phyloP scores from a whole-genome alignment of 2,329 filamentous ascomycete species.

The Berkeleyomyces rouxiae region DNA sequence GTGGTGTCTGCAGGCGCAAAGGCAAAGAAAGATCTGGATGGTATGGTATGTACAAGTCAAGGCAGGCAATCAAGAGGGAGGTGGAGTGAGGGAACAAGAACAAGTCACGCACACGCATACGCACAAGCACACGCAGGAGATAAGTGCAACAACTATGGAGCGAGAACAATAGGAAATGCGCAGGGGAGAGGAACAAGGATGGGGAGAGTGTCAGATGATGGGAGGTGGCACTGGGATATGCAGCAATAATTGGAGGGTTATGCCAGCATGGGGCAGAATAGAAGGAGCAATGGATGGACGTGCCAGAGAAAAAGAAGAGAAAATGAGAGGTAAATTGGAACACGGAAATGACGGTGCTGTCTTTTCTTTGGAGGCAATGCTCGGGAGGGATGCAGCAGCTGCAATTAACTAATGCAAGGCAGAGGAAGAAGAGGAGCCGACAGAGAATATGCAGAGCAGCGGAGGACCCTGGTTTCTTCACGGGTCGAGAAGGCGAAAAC shows the following conservation, averaged over 20 bases:
- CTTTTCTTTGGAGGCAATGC: no score
- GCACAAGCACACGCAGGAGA: not conserved
- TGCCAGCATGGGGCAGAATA: not conserved
- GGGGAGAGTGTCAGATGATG: not conserved
- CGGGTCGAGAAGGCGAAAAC: not conserved
- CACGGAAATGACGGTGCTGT: no score
- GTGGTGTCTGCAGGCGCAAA: not conserved
- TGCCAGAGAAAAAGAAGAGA: not conserved
- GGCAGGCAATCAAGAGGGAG: not conserved
- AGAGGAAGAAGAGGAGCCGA: no score
- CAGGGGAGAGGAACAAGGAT: not conserved
- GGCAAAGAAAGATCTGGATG: not conserved
- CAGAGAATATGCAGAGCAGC: no score
- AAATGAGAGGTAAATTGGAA: not conserved
- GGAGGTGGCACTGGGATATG: not conserved
- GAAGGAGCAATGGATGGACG: not conserved
- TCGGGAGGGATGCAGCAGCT: not conserved
- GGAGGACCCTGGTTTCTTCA: not conserved
- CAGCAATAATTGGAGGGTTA: not conserved
- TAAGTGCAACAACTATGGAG: not conserved
- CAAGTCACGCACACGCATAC: not conserved
- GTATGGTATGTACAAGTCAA: not conserved
- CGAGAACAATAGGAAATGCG: not conserved
- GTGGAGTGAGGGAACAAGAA: not conserved
- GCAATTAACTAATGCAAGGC: no score